phyloP scores from a whole-genome alignment of 2,329 filamentous ascomycete species.

The Neonectria neomacrospora region DNA sequence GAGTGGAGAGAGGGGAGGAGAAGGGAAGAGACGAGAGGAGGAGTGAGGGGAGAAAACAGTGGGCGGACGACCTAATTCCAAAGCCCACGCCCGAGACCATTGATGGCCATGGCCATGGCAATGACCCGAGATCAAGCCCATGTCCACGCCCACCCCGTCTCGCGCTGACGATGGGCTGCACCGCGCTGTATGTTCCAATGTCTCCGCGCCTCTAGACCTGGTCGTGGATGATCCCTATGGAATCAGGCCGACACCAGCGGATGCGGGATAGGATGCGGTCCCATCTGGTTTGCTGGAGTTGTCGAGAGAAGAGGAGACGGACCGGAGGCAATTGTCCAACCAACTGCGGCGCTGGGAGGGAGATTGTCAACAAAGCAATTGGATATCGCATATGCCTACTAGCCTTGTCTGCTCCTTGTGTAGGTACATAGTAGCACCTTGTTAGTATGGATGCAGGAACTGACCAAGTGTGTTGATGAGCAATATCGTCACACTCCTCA shows the following conservation, averaged over 20 bases:
- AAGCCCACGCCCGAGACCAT: slow-evolving; percentile 6
- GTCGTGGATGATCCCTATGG: slow-evolving; percentile 33
- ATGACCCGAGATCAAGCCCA: slow-evolving; percentile 15
- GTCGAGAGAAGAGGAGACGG: slow-evolving; percentile 41
- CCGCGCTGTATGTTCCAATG: slow-evolving; percentile 7
- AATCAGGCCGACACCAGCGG: slow-evolving; percentile 34
- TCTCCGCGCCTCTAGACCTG: slow-evolving; percentile 16
- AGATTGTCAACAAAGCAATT: slow-evolving; percentile 39
- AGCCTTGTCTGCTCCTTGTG: too few species aligned
- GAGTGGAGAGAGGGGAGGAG: slow-evolving; percentile 22
- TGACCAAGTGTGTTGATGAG: slow-evolving; percentile 30
- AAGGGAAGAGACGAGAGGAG: slow-evolving; percentile 14
- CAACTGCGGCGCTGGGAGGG: slow-evolving; percentile 30
- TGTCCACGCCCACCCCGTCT: slow-evolving; percentile 17
- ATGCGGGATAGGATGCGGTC: slow-evolving; percentile 37
- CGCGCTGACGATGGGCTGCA: slow-evolving; percentile 11
- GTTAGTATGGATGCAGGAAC: slow-evolving; percentile 43
- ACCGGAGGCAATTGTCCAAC: slow-evolving; percentile 43
- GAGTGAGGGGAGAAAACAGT: slow-evolving; percentile 26
- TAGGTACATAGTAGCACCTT: slow-evolving; percentile 11
- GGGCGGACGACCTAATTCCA: slow-evolving; percentile 16
- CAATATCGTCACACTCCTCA: slow-evolving; percentile 27
- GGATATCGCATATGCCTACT: slow-evolving; percentile 31
- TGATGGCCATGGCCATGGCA: slow-evolving; percentile 14
- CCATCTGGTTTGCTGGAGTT: slow-evolving; percentile 35